Conservation (phyloP, 2,329 filamentous ascomycete species). For the Paecilomyces variotii region DNA sequence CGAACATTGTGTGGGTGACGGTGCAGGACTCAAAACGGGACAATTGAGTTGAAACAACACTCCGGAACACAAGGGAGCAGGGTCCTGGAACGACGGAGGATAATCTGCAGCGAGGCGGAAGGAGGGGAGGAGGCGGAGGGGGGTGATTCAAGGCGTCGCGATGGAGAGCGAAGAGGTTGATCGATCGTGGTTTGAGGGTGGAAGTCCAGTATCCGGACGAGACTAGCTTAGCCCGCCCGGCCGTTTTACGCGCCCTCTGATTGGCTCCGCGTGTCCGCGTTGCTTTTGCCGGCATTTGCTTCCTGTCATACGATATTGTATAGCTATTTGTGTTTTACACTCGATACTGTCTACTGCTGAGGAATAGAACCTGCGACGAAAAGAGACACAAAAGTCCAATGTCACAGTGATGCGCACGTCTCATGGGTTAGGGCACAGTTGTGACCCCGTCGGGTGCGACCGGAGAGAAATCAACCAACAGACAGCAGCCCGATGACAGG, state of each 20-base stretch:
- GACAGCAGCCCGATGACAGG: background rate
- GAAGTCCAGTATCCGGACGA: slow-evolving; percentile 30
- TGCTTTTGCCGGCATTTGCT: background rate
- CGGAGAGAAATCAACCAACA: background rate
- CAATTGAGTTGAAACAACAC: slow-evolving; percentile 16
- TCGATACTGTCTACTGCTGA: background rate
- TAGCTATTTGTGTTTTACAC: too few relatives aligned
- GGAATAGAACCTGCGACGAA: background rate
- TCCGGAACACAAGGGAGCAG: background rate
- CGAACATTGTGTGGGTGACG: slow-evolving; percentile 35
- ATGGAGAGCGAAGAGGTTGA: slow-evolving; percentile 24
- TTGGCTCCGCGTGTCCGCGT: slow-evolving; percentile 16
- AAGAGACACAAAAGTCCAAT: background rate
- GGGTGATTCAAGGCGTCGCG: slow-evolving; percentile 14
- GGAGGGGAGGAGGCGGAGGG: slow-evolving; percentile 20
- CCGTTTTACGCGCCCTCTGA: slow-evolving; percentile 23
- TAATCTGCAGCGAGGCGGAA: background rate
- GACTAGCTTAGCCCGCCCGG: slow-evolving; percentile 20
- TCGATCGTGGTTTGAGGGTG: slow-evolving; percentile 32
- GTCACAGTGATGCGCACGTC: background rate
- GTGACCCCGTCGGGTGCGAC: background rate
- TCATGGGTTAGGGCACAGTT: background rate
- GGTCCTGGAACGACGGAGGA: background rate
- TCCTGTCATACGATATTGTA: background rate
- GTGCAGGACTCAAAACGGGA: slow-evolving; percentile 18